Conservation (phyloP, 495 filamentous ascomycete species). For the Chaetomidium leptoderma region DNA sequence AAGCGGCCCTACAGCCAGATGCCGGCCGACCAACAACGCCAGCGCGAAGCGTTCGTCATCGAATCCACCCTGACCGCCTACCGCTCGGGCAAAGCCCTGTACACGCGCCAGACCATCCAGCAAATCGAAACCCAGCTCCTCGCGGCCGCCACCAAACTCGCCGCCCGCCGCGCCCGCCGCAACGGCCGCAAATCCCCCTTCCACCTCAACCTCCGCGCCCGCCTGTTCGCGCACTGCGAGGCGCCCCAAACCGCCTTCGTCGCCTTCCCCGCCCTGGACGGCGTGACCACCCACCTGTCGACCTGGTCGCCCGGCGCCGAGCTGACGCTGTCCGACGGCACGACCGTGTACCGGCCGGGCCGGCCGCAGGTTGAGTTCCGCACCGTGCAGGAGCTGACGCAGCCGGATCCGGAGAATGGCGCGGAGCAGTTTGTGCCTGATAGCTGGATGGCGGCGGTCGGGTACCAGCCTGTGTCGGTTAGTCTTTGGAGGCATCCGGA, state of each 20-base stretch:
- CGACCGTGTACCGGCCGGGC: background rate
- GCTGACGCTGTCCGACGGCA: background rate
- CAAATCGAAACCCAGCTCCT: conserved; percentile 17
- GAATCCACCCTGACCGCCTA: conserved; percentile 15
- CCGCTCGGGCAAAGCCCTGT: conserved; percentile 19
- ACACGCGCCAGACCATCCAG: conserved; percentile 15
- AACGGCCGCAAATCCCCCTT: background rate
- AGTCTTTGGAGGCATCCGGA: background rate
- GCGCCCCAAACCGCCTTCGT: conserved; percentile 21
- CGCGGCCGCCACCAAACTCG: background rate
- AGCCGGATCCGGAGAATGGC: conserved; percentile 11
- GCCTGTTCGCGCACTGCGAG: conserved; percentile 17
- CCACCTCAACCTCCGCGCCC: background rate
- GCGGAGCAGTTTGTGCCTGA: conserved; percentile 12
- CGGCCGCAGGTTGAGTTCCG: conserved; percentile 24
- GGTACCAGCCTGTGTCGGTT: conserved; percentile 12
- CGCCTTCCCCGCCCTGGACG: conserved; percentile 15
- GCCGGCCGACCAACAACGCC: background rate
- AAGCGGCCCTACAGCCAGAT: conserved; percentile 5
- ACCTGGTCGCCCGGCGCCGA: conserved; percentile 13
- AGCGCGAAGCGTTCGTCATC: conserved; percentile 5
- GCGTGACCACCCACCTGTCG: conserved; percentile 9
- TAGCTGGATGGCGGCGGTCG: conserved; percentile 12
- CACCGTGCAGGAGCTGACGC: conserved; percentile 22
- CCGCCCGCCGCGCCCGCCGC: conserved; percentile 2